Evolutionary conservation across 2,329 filamentous ascomycete genomes (phyloP), one percentile per base, ranked within the genome.

Genomic region (Zymoseptoria crescenta): DNA sequence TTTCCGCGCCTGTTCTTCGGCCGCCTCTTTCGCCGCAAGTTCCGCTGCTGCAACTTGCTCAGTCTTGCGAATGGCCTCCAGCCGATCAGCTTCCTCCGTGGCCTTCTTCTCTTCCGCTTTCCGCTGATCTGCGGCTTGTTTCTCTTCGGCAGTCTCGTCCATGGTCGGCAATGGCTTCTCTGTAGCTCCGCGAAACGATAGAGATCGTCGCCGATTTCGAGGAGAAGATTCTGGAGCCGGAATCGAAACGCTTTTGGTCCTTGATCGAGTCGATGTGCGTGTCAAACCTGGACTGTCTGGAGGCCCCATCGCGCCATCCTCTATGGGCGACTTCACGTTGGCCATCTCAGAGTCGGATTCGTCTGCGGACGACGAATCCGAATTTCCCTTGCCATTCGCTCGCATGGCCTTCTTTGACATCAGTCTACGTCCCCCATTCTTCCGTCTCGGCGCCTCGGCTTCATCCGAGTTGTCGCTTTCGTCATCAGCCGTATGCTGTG

Each of bases 361-460:
- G 6, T 69, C 67, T 5, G 24, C 51, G 20, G 67, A 70, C 8
- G 66, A 67, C 2, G 66, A 63, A 9, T 71, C 69, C n/a, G 66
- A 69, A 19, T 58, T 62, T 55, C 64, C 62, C 56, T 68, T 68
- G 20, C 67, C 67, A 55, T 65, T 70, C 2, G 69, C 70, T 21
- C 69, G 68, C 67, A 74, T 71, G 20, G 72, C 72, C 55, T 67
- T 67, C 57, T 69, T 69, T 45, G 70, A 73, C 65, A 74, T 69
- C 30, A 74, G 60, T 51, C 71, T 63, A 51, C 70, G 65, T 45
- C 51, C 51, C 10, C 67, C 67, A 56, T 70, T 71, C 59, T 72
- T 71, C 16, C 67, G 68, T 55, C 64, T 65, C 8, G 69, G 66
- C 1, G 64, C 51, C 51, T 52, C 21, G n/a, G 20, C 20, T 8